Base-by-base conservation (phyloP, 306 rosid genomes). In the Fragaria nilgerrensis region DNA sequence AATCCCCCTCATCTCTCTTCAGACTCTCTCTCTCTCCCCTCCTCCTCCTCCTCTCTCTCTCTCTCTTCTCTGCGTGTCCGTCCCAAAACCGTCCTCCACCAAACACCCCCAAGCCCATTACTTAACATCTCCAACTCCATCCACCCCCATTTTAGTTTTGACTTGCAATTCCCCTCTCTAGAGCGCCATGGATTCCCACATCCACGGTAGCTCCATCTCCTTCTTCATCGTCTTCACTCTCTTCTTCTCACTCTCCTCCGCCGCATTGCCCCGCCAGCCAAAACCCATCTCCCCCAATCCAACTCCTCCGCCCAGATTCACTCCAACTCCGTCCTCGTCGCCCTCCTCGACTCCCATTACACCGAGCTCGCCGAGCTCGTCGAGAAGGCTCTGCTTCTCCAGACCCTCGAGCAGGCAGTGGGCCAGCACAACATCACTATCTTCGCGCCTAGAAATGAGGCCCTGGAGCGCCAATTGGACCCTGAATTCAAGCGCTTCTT, bases 291-390 rank as follows among this genome's bases (percentile, higher is more conserved):
- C 81, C 2, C 45, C 89, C 11, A 39, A 86, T 43, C 91, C 2
- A 72, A 87, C 0, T 2, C 78, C 55, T 39, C 92, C 0, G 49
- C 7, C 29, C 98, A 87, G 67, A 86, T 95, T 2, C 91, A 91
- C 75, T 95, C 99, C 50, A 95, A 95, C 84, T 95, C 99, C 10
- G 89, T 92, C 79, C 97, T 95, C 61, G 97, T 95, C 0, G 97
- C 99, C 0, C 97, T 95, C 10, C 93, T 95, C 3, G 99, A 95
- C 71, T 95, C 99, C 7, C 99, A 85, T 50, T 95, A 95, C 87
- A 95, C 97, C 0, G 97, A 92, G 83, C 93, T 95, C 5, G 84
- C 97, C 0, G 99, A 95, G 82, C 96, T 95, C 16, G 99, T 95
- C 0, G 99, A 95, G 58, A 95, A 95, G 49, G 99, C 97, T 0